phyloP scores from a whole-genome alignment of 108 stramenopile species.

The Ochromonas danica region DNA sequence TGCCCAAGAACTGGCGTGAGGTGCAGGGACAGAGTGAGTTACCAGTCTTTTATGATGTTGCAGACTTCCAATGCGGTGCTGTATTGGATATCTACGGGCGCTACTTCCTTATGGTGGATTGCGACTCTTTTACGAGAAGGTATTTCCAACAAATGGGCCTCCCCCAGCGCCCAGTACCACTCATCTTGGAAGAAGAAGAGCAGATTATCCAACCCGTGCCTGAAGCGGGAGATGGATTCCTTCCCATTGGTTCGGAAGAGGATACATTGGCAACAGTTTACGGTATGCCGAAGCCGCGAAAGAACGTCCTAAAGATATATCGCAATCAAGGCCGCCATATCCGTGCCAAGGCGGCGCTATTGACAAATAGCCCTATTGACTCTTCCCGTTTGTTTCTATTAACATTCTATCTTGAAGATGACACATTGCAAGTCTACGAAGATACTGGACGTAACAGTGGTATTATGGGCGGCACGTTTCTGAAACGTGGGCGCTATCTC shows the following conservation, averaged over 20 bases:
- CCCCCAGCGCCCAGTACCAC: neutral
- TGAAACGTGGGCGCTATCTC: constrained; percentile 23
- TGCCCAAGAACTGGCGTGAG: constrained; percentile 33
- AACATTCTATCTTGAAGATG: constrained; percentile 28
- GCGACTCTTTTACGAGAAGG: neutral
- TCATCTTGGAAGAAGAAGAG: neutral
- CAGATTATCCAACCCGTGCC: constrained; percentile 18
- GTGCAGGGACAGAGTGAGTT: neutral
- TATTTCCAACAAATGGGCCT: neutral
- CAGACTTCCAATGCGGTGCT: constrained; percentile 10
- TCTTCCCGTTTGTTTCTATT: constrained; percentile 7
- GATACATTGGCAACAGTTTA: constrained; percentile 30
- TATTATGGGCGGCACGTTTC: constrained; percentile 6
- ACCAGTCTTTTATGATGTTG: constrained; percentile 3
- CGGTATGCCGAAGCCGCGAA: neutral
- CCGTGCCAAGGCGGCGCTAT: neutral
- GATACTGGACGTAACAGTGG: constrained; percentile 7
- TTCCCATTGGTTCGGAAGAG: constrained; percentile 10
- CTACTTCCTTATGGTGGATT: constrained; percentile 8
- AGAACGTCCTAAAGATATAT: neutral
- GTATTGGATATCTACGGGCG: constrained; percentile 32
- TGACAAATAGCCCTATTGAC: constrained; percentile 1
- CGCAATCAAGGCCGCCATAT: constrained; percentile 12
- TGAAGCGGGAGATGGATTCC: constrained; percentile 21
- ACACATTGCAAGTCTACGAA: constrained; percentile 29